Conservation (phyloP, 2,329 filamentous ascomycete species). For the Cytospora mali region DNA sequence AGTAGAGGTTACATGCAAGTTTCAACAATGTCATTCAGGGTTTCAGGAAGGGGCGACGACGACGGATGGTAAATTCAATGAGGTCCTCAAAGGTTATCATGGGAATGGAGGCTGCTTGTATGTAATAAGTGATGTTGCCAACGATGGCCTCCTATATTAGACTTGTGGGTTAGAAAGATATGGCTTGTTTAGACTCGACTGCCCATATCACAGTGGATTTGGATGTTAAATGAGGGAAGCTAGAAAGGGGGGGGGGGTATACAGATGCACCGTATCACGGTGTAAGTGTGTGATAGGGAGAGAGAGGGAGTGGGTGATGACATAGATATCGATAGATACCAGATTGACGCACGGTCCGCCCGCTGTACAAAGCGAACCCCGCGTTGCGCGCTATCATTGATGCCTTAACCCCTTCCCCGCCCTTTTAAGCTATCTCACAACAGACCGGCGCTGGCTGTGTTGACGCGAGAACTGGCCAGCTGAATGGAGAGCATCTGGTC, state of each 20-base stretch:
- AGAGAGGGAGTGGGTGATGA: conserved; percentile 11
- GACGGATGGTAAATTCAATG: not conserved
- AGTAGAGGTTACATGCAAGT: conserved; percentile 25
- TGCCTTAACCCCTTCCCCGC: not conserved
- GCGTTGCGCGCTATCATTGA: conserved; percentile 7
- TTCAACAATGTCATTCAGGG: not conserved
- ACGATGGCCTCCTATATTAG: conserved; percentile 2
- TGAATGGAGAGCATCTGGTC: not conserved
- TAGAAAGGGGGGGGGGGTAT: not conserved
- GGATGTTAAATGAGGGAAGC: not conserved
- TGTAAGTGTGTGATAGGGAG: conserved; percentile 8
- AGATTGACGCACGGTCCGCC: not conserved
- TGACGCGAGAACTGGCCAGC: not conserved
- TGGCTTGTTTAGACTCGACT: conserved; percentile 4
- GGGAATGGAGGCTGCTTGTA: not conserved
- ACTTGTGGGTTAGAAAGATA: not conserved
- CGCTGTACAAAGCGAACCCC: conserved; percentile 1
- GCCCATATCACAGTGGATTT: conserved; percentile 1
- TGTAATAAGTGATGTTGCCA: not conserved
- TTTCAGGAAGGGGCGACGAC: conserved; percentile 1
- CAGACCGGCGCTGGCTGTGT: not conserved
- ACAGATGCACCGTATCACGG: not conserved
- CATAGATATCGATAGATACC: conserved; percentile 4
- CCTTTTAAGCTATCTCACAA: not conserved
- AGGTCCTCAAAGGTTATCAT: conserved; percentile 22